phyloP scores from a whole-genome alignment of 2,329 filamentous ascomycete species.

The Fonsecaea monophora region DNA sequence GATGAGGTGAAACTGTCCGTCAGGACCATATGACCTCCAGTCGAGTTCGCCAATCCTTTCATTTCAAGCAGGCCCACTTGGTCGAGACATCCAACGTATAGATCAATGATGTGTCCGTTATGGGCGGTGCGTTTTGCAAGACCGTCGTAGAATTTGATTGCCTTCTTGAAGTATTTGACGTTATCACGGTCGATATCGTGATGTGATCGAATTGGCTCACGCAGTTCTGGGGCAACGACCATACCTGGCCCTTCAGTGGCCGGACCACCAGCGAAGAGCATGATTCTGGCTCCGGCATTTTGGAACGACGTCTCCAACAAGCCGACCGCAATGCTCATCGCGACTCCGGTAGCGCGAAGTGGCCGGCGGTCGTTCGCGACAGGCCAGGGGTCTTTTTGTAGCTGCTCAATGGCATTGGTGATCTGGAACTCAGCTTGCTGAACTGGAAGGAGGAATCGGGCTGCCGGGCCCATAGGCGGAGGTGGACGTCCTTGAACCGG shows the following conservation, averaged over 20 bases:
- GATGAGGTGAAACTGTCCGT: conserved; percentile 98
- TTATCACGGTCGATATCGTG: conserved; percentile 99
- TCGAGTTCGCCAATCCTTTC: conserved; percentile 95
- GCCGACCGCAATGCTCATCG: conserved; percentile 92
- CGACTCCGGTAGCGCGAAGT: conserved; percentile 91
- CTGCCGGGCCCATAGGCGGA: conserved; percentile 77
- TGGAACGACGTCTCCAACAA: conserved; percentile 94
- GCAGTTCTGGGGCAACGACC: conserved; percentile 93
- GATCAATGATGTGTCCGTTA: conserved; percentile 96
- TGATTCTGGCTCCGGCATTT: conserved; percentile 91
- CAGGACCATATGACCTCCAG: conserved; percentile 96
- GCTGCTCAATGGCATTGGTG: conserved; percentile 90
- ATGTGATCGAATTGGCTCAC: conserved; percentile 95
- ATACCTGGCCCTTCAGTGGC: conserved; percentile 96
- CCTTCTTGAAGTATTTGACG: conserved; percentile 99
- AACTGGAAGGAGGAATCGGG: conserved; percentile 90
- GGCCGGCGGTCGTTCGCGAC: conserved; percentile 91
- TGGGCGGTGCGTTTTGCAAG: conserved; percentile 93
- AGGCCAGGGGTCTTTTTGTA: conserved; percentile 97
- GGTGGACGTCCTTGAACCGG: conserved; percentile 75
- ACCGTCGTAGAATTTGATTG: conserved; percentile 95
- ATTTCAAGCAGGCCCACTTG: conserved; percentile 97
- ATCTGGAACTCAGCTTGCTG: conserved; percentile 97
- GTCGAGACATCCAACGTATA: conserved; percentile 96
- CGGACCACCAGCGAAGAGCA: conserved; percentile 94